phyloP scores from a whole-genome alignment of 345 rosid genomes.

The Alliaria petiolata region DNA sequence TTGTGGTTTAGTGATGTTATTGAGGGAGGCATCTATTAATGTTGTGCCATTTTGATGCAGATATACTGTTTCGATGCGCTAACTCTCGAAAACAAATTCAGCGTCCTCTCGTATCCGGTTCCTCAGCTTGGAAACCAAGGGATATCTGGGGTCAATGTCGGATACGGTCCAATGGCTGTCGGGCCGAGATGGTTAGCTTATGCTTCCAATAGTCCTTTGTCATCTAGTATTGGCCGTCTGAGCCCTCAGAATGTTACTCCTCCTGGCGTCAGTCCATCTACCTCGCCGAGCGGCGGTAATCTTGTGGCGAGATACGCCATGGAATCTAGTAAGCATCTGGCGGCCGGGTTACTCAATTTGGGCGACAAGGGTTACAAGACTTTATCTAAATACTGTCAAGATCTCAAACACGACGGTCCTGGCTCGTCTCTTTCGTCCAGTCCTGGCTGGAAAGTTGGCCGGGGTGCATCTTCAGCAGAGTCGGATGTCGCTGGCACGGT shows the following conservation, averaged over 20 bases:
- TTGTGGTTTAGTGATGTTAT: neutral
- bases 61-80: slow-evolving; percentile 94
- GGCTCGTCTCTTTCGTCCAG: slow-evolving; percentile 67
- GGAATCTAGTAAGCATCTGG: slow-evolving; percentile 94
- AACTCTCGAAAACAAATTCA: slow-evolving; percentile 88
- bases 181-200: slow-evolving; percentile 98
- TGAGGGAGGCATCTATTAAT: neutral
- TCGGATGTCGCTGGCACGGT: slow-evolving; percentile 91
- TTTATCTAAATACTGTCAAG: slow-evolving; percentile 80
- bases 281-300: slow-evolving; percentile 83
- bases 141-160: slow-evolving; percentile 62
- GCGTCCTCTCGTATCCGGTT: slow-evolving; percentile 89
- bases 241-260: slow-evolving; percentile 96
- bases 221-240: slow-evolving; percentile 72
- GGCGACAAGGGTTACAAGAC: slow-evolving; percentile 94
- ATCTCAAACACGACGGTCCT: slow-evolving; percentile 71
- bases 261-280: slow-evolving; percentile 93
- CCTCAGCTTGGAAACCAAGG: slow-evolving; percentile 88
- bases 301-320: slow-evolving; percentile 93
- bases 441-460: slow-evolving; percentile 78
- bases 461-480: slow-evolving; percentile 51
- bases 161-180: slow-evolving; percentile 97
- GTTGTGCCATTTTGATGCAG: slow-evolving; percentile 45
- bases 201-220: slow-evolving; percentile 78
- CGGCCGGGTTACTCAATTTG: slow-evolving; percentile 76